Evolutionary conservation across 2,329 filamentous ascomycete genomes (phyloP), one percentile per base, ranked within the genome.

Genomic region (Exutisphaerella laricina): DNA sequence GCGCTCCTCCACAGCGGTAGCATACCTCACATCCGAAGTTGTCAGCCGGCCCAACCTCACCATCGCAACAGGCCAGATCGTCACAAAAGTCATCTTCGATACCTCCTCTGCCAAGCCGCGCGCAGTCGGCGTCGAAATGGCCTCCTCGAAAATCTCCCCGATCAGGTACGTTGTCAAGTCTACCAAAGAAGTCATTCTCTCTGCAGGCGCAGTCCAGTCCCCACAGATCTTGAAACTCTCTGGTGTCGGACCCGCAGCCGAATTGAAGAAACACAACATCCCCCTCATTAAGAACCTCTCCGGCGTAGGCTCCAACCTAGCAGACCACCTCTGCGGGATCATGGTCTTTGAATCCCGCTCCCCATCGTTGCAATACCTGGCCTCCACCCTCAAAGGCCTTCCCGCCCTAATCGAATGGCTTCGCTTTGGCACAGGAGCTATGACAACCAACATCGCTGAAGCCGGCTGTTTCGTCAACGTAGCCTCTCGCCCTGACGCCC

Each of bases 221-320:
- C 69, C 69, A 1, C 61, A 62, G 25, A 70, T 80, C 31, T 70
- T 80, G 64, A 67, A 79, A 43, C 70, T 76, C 50, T 79, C 75
- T 4, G 77, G 77, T 26, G 64, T 80, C 31, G 77, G 77, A 22
- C 75, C 77, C 32, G 69, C 70, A 50, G 63, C 68, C 29, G 72
- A 80, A 61, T 70, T 81, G 8, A 61, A 70, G 48, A 58, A 62
- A n/a, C 69, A 79, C 21, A 71, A 71, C 49, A 76, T 81, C 43
- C 66, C 69, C 17, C 69, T 78, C n/a, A 70, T 79, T 40, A 68
- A 71, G 50, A 72, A 80, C 54, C 69, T 80, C 26, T 73, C 75
- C 9, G 77, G 75, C 38, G 77, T 81, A 8, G 78, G 78, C 43
- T 72, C 77, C 63, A 81, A 81, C 60, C 67, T 81, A 21, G 68